Evolutionary conservation across 2,329 filamentous ascomycete genomes (phyloP), one percentile per base, ranked within the genome.

Genomic region (Epichloe hybrida): DNA sequence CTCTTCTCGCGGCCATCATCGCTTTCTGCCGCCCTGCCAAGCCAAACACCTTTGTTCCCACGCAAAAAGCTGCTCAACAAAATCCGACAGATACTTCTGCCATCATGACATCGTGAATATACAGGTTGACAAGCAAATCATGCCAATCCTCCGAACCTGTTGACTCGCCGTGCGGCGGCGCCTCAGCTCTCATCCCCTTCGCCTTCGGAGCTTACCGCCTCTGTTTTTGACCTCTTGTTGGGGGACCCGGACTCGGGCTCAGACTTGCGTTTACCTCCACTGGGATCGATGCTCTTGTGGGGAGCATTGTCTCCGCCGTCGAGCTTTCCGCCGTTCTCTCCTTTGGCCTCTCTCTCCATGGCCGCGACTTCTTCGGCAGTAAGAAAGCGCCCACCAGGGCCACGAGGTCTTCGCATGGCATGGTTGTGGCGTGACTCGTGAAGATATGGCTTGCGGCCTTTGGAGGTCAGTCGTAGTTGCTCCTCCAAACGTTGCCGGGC

Each of bases 381-480:
- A 66, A 98, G 72, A 75, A 98, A 98, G 23, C 93, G 84, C 21
- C 93, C 93, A 49, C 93, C 93, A 0, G 93, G 93, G 15, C 93
- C 93, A 64, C 93, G 81, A 31, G 93, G 93, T 60, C 93, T 77
- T 52, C 93, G 83, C 93, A 98, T 98, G 9, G 93, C 93, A 67
- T 98, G 93, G 63, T 97, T 97, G 67, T 98, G 93, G 62, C 93
- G 80, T 27, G 91, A 97, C 65, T 98, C 93, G 69, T 98, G 93
- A 35, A 98, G 76, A 62, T 98, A 98, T 3, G 93, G 93, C 70
- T 96, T 97, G 37, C 93, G 82, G 27, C 91, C 91, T 70, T 98
- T 98, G 9, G 86, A 94, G 0, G 93, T 97, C 52, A 97, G 72
- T 41, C 93, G 81, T 42, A 98, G 71, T 50, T 90, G 87, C 66